Evolutionary conservation across 305 asterid genomes (phyloP), one percentile per base, ranked within the genome.

Genomic region (Andrographis paniculata): DNA sequence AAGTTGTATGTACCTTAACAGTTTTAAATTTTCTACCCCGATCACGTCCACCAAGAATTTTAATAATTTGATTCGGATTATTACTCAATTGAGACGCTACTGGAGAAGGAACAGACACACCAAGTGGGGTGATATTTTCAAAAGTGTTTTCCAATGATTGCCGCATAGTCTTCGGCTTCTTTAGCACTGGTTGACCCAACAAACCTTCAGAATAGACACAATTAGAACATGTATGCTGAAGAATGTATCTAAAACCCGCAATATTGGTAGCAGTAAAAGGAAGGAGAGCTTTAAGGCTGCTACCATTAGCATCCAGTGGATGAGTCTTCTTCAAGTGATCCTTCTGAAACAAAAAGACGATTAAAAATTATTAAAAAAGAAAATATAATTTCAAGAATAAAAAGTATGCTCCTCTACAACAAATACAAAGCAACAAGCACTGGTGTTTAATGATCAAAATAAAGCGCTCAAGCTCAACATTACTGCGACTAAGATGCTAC

Each of bases 81-180:
- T 84, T 80, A 70, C 95, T 78, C 75, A 80, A 71, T 63, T 84
- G 95, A 66, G 95, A 84, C 55, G 82, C 78, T 55, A 48, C 84
- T 14, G 95, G 93, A 48, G 95, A 80, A 56, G 93, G 80, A 66
- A 60, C 65, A 46, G 87, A 62, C 44, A 72, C 84, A 54, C 63
- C 62, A 63, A 59, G 43, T 19, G 76, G 65, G 22, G 68, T 18
- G 45, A 60, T 53, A 60, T 72, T 69, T 45, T 84, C 81, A 58
- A 67, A 78, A 57, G 75, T 63, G 63, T 55, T 67, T 50, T 80
- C 93, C 43, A 66, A 74, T 36, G 73, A 64, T 67, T 70, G 81
- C 20, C 75, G 67, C 73, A 76, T 56, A 63, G 69, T 47, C 76
- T 80, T 83, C 14, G 74, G 81, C 69, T 79, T 84, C 72, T 80